Evolutionary conservation across 805 yeast genomes (phyloP).

Genomic region (Blastobotrys chiropterorum): DNA sequence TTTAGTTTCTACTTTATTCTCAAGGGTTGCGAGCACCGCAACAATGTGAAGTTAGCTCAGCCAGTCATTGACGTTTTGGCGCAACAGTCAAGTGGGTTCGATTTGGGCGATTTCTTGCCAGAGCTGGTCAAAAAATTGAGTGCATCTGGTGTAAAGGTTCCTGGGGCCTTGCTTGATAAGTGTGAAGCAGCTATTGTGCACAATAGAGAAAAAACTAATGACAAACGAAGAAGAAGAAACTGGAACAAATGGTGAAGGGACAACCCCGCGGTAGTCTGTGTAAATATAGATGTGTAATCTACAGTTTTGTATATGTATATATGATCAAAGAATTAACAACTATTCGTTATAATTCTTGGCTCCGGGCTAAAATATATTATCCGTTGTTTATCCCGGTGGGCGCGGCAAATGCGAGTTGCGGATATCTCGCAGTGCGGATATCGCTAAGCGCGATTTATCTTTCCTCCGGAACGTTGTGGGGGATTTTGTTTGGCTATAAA

Average conservation of each 20-base stretch:
- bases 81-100: not conserved
- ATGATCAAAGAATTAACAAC: no score
- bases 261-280: not conserved
- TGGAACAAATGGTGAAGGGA: not conserved
- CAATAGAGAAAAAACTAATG: not conserved
- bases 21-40: constrained; percentile 10
- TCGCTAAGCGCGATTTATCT: not conserved
- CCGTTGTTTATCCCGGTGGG: no score
- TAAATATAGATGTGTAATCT: not conserved
- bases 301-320: not conserved
- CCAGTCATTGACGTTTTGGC: constrained; percentile 10
- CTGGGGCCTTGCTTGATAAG: not conserved
- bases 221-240: not conserved
- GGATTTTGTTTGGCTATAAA: no score
- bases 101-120: constrained; percentile 11
- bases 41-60: constrained; percentile 8
- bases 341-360: no score
- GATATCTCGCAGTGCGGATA: not conserved
- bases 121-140: constrained; percentile 5
- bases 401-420: no score
- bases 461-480: not conserved
- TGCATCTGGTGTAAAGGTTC: constrained; percentile 8
- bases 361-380: no score
- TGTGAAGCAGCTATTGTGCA: not conserved
- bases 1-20: constrained; percentile 26